Conservation (phyloP, 83 land plant species). For the Diphasiastrum complanatum region DNA sequence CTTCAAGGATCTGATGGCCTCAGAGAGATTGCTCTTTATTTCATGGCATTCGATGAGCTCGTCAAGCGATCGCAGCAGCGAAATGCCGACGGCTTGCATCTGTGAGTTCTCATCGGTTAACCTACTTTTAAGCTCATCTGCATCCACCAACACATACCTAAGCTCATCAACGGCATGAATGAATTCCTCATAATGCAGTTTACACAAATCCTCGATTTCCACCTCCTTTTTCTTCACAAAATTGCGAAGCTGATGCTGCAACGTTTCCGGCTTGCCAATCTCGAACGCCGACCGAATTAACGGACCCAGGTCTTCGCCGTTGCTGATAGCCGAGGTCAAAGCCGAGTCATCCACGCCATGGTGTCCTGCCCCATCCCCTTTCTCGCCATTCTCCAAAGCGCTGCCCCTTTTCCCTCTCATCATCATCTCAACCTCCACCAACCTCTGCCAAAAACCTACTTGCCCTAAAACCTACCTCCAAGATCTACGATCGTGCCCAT, state of each 20-base stretch:
- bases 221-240: constrained; percentile 82
- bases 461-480: too few relatives aligned
- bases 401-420: too few relatives aligned
- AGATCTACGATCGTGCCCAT: too few relatives aligned
- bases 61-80: constrained; percentile 59
- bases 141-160: constrained; percentile 86
- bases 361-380: constrained; percentile 45
- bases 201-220: constrained; percentile 93
- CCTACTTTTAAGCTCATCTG: constrained; percentile 69
- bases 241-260: constrained; percentile 63
- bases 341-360: constrained; percentile 43
- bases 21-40: constrained; percentile 60
- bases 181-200: constrained; percentile 85
- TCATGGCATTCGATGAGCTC: constrained; percentile 74
- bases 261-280: constrained; percentile 68
- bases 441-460: too few relatives aligned
- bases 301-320: constrained; percentile 75
- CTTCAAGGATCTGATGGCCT: constrained; percentile 56
- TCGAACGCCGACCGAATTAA: constrained; percentile 81
- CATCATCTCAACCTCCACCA: too few relatives aligned
- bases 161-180: constrained; percentile 93
- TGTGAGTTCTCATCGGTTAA: constrained; percentile 54
- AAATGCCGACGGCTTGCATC: constrained; percentile 65
- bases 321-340: constrained; percentile 55
- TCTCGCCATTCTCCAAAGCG: too few relatives aligned